phyloP scores from a whole-genome alignment of 345 rosid species.

The Rhizophora mangle region DNA sequence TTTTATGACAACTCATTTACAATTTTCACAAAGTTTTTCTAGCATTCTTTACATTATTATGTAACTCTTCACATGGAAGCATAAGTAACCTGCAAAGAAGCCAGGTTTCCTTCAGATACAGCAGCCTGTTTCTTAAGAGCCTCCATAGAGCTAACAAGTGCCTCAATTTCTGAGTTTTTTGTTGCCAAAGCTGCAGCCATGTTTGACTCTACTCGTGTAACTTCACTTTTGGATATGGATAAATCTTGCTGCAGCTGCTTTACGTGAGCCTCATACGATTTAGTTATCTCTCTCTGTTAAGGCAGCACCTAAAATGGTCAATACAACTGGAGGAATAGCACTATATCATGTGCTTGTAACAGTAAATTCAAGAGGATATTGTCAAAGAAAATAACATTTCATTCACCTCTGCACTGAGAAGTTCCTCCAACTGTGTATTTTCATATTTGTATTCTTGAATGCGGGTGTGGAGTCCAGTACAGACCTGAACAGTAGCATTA shows the following conservation, averaged over 20 bases:
- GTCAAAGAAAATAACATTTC: not conserved
- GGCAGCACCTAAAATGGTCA: constrained; percentile 20
- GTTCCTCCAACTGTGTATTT: constrained; percentile 98
- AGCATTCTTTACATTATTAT: no score
- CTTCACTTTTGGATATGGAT: constrained; percentile 69
- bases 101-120: constrained; percentile 76
- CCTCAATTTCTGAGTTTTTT: constrained; percentile 89
- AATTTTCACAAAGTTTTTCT: no score
- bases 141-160: constrained; percentile 71
- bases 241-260: constrained; percentile 81
- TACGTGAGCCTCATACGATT: constrained; percentile 79
- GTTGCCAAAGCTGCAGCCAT: constrained; percentile 85
- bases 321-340: constrained; percentile 14
- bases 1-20: no score
- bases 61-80: not conserved
- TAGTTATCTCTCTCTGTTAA: constrained; percentile 89
- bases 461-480: constrained; percentile 54
- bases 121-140: constrained; percentile 84
- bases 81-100: constrained; percentile 75
- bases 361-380: constrained; percentile 13
- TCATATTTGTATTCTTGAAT: constrained; percentile 73
- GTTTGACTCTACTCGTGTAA: constrained; percentile 73
- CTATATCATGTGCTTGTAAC: constrained; percentile 1
- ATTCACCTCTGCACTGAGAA: constrained; percentile 88
- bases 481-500: constrained; percentile 48